Evolutionary conservation across 768 basidiomycete species (phyloP).

Genomic region (Psilocybe tampanensis): DNA sequence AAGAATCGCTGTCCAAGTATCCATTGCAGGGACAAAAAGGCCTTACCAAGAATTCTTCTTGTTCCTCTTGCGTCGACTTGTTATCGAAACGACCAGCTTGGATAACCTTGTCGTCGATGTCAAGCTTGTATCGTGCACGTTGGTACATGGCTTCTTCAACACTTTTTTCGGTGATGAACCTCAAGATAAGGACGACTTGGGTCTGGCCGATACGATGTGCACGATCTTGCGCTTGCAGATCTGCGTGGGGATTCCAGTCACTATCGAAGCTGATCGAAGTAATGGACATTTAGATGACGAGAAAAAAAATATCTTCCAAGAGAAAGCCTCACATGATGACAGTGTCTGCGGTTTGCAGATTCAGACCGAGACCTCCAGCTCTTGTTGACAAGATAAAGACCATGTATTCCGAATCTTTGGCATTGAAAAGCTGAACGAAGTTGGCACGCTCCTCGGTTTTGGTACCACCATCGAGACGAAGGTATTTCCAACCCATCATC

Average conservation of each 20-base stretch:
- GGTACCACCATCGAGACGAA: conserved; percentile 94
- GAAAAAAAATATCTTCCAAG: background rate
- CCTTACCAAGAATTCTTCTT: conserved; percentile 90
- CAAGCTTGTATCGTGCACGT: conserved; percentile 92
- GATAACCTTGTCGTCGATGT: conserved; percentile 99
- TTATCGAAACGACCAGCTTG: conserved; percentile 99
- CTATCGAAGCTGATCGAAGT: conserved; percentile 63
- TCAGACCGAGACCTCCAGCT: conserved; percentile 92
- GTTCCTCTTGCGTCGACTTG: conserved; percentile 96
- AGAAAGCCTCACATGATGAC: conserved; percentile 79
- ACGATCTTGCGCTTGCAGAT: conserved; percentile 99
- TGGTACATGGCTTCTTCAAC: conserved; percentile 99
- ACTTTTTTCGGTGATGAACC: conserved; percentile 97
- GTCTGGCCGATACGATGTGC: conserved; percentile 99
- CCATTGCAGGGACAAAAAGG: conserved; percentile 1
- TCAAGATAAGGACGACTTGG: conserved; percentile 93
- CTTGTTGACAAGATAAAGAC: conserved; percentile 94
- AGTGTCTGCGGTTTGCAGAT: conserved; percentile 95
- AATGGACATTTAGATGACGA: background rate
- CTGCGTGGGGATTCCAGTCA: conserved; percentile 97
- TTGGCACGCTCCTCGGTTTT: conserved; percentile 94
- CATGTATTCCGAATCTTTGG: conserved; percentile 82
- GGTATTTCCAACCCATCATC: conserved; percentile 82
- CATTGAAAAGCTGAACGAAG: conserved; percentile 87
- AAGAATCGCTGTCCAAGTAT: background rate